A percentile compares a stretch with the other conserved stretches of the same genome.
Conservation (phyloP, 2,329 filamentous ascomycete genomes). For the Colletotrichum sidae region DNA sequence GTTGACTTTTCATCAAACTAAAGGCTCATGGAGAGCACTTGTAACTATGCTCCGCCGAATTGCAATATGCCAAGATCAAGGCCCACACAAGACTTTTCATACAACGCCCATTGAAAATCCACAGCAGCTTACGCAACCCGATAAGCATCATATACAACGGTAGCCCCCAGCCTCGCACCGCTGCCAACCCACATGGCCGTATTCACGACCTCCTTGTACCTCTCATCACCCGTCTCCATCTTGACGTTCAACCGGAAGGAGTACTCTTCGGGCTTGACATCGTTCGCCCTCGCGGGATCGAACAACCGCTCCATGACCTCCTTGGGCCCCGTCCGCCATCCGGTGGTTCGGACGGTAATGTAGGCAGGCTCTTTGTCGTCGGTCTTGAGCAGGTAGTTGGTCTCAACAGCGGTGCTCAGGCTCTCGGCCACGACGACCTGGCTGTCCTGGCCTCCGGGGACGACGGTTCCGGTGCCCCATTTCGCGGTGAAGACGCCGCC, state of each 20-base stretch:
- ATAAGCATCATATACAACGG: conserved; percentile 35
- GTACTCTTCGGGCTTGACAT: conserved; percentile 57
- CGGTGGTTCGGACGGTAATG: conserved; percentile 50
- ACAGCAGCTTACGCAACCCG: conserved; percentile 16
- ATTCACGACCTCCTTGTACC: conserved; percentile 61
- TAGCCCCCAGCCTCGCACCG: conserved; percentile 51
- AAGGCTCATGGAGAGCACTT: too few species aligned
- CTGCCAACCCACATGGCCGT: conserved; percentile 63
- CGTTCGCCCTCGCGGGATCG: conserved; percentile 50
- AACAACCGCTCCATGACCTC: conserved; percentile 55
- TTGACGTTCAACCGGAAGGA: conserved; percentile 62
- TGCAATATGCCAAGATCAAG: too few species aligned
- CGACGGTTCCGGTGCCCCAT: conserved; percentile 60
- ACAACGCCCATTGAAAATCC: too few species aligned
- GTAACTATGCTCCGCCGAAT: too few species aligned
- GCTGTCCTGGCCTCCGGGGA: conserved; percentile 52
- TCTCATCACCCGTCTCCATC: conserved; percentile 62
- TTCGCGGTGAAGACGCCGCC: conserved; percentile 60
- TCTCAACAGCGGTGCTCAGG: conserved; percentile 52
- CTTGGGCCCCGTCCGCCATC: conserved; percentile 59
- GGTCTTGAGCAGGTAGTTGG: conserved; percentile 62
- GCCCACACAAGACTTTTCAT: too few species aligned
- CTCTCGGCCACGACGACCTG: conserved; percentile 46
- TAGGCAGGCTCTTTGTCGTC: conserved; percentile 58
- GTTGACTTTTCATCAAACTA: too few species aligned